Base-by-base conservation (phyloP, 176 grass and related monocot genomes). In the Zoysia japonica region DNA sequence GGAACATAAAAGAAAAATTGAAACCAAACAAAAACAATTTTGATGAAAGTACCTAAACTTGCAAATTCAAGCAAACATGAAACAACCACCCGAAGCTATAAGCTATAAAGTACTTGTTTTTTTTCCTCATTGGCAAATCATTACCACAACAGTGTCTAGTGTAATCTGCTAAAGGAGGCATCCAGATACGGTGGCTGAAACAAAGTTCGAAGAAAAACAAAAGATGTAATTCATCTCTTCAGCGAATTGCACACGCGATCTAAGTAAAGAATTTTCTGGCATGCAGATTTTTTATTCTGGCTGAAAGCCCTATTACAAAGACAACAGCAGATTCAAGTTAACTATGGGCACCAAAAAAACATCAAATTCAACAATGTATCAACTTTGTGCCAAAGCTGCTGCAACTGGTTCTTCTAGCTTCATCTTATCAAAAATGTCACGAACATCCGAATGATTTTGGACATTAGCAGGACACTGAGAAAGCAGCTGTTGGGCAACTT, bases 381-480 rank as follows among this genome's bases (percentile, higher is more conserved):
- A 77, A 70, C 80, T 55, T 11, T 78, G 87, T 87, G 83, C 65
- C 45, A 80, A 54, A 60, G 55, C 80, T 11, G 11, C 77, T 67
- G 81, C 43, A 12, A 75, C 54, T 70, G 78, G 72, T 74, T 89
- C 72, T 61, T 83, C 60, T 9, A 52, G 20, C 71, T 97, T 93
- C 84, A 86, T 83, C n/a, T 41, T 55, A 77, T 81, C 77, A 65
- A 97, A 93, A 20, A 97, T 76, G 80, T 87, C 78, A 42, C 85
- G 75, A 70, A 93, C 84, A 89, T 93, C 86, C 7, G 91, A 75
- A 47, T 97, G 86, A 72, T 93, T 89, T 50, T 85, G 76, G 48
- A 93, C 72, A 67, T 66, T 91, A 62, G 75, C 86, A 52, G 88
- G 93, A 83, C 86, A 97, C 56, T 82, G 84, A 19, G 71, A 91